Evolutionary conservation across 108 stramenopile genomes (phyloP), one percentile per base, ranked within the genome.

Genomic region (Nannochloropsis gaditana): DNA sequence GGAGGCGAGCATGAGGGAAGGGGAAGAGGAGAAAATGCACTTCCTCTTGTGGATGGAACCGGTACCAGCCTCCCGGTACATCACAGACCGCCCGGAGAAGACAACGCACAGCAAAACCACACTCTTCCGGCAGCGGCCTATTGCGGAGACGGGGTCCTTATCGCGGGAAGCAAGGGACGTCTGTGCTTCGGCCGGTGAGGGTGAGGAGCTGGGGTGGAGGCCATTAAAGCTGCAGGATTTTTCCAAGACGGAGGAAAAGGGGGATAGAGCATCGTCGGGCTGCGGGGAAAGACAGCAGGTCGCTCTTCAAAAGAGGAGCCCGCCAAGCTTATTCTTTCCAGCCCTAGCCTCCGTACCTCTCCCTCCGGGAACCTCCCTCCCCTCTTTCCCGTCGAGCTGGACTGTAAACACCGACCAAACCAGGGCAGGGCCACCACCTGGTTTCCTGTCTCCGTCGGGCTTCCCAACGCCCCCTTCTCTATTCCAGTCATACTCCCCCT

Each of bases 21-120:
- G 8, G 59, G n/a, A 73, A n/a, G 19, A 4, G 59, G 8, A 73
- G 59, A 73, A 73, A n/a, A 15, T 73, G 15, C n/a, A 73, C n/a
- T 73, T 73, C 59, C 4, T 73, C 59, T n/a, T 73, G 19, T n/a
- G 59, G 59, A 73, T 73, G 59, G 59, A 73, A 15, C 3, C 3
- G 59, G 59, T 73, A 0, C 59, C 59, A 4, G 19, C 59, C 2
- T 73, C 59, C 5, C 59, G 59, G 0, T n/a, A 73, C 59, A 73
- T 73, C 3, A 73, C 59, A n/a, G 59, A 73, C 59, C 59, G 59
- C 59, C 59, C 59, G 19, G 59, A 73, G 59, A 73, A 73, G 59
- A n/a, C 59, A 15, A 73, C 59, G 59, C 59, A 73, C 8, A 73
- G 59, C 5, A 73, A 73, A n/a, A 73, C 59, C 8, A 73, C 6